phyloP scores from a whole-genome alignment of 139 green algal genomes.

The Trebouxia sp. region DNA sequence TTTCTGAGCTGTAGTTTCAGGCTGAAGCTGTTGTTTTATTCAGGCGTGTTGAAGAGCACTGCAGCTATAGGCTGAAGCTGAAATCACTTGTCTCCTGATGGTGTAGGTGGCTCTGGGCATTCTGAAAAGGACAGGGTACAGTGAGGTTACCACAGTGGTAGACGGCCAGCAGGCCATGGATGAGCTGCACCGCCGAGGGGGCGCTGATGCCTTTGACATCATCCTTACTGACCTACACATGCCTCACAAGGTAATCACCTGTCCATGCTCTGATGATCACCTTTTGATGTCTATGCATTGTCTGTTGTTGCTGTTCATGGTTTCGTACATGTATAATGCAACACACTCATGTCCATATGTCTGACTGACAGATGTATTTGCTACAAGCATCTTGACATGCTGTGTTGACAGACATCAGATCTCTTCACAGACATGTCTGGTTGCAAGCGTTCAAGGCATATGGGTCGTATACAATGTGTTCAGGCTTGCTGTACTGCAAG shows the following conservation, averaged over 20 bases:
- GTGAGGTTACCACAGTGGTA: constrained; percentile 43
- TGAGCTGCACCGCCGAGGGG: constrained; percentile 51
- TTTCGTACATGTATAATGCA: not conserved
- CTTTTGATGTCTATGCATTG: not conserved
- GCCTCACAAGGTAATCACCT: constrained; percentile 68
- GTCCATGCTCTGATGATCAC: not conserved
- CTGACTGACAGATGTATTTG: not conserved
- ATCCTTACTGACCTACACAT: constrained; percentile 93
- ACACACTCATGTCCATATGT: not conserved
- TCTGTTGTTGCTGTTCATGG: not conserved
- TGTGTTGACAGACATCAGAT: no score
- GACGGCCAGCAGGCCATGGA: constrained; percentile 58
- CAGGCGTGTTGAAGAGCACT: no score
- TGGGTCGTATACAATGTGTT: no score
- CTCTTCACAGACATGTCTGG: no score
- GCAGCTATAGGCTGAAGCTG: no score
- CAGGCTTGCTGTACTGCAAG: no score
- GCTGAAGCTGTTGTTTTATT: not conserved
- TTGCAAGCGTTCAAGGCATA: no score
- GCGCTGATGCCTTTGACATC: constrained; percentile 72
- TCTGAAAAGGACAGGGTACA: constrained; percentile 61
- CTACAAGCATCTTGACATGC: not conserved
- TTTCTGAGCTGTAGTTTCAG: not conserved
- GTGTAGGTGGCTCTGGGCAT: constrained; percentile 64
- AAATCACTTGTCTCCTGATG: no score